These are phyloP conservation scores for Zymoseptoria tritici DNA, from an alignment of 2,329 filamentous ascomycete genomes.

Conservation along the genomic window DNA sequence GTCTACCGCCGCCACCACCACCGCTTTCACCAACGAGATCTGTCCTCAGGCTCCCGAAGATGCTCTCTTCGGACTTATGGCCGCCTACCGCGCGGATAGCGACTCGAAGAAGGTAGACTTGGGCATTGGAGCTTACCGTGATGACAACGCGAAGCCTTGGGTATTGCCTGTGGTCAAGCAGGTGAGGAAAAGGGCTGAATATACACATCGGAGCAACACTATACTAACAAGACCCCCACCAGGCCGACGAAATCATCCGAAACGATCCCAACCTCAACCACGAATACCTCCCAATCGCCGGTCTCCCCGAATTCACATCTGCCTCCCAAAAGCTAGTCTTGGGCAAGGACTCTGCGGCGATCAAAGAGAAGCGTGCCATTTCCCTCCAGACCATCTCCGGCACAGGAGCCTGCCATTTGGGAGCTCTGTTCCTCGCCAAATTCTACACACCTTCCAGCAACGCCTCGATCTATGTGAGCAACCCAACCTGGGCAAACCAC, in stretches of 20 bases:
- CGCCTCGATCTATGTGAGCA: constrained; percentile 79
- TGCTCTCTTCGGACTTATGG: constrained; percentile 86
- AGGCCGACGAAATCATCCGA: constrained; percentile 87
- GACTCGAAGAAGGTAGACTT: constrained; percentile 80
- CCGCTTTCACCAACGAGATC: constrained; percentile 21
- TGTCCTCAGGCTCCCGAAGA: constrained; percentile 68
- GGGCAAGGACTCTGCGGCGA: constrained; percentile 68
- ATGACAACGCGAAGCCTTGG: constrained; percentile 95
- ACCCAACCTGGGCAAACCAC: constrained; percentile 98
- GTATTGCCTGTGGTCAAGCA: constrained; percentile 92
- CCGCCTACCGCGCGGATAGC: constrained; percentile 74
- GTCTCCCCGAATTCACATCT: constrained; percentile 73
- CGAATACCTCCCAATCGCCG: constrained; percentile 96
- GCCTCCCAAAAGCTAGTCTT: constrained; percentile 89
- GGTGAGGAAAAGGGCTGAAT: constrained; percentile 48
- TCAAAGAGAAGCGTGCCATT: constrained; percentile 71
- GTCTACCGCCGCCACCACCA: constrained; percentile 13
- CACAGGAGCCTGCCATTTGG: constrained; percentile 89
- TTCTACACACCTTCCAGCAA: constrained; percentile 64
- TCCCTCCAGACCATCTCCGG: constrained; percentile 94
- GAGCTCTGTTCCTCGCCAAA: constrained; percentile 84
- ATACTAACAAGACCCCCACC: constrained; percentile 3
- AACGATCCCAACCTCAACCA: constrained; percentile 89
- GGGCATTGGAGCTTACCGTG: constrained; percentile 90
- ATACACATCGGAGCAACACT: not conserved